Evolutionary conservation across 257 asterid species (phyloP), one percentile per base, ranked within the genome.

Genomic region (Primulina eburnea): DNA sequence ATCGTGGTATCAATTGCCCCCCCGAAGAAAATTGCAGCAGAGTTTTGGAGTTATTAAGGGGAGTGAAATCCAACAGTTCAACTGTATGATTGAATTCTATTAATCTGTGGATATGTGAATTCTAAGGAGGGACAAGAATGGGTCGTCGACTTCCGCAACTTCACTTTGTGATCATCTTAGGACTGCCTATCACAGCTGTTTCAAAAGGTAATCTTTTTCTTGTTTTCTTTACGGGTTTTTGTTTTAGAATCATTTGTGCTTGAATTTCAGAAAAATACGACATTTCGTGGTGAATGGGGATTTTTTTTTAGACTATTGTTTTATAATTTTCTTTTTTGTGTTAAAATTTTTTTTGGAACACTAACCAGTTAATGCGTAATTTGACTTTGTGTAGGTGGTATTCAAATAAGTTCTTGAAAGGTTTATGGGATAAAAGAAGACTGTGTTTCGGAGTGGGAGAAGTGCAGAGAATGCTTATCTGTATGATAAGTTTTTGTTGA

Each of bases 371-470:
- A 37, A 21, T 9, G 62, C 17, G n/a, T 71, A 56, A 64, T 14
- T 60, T 68, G 11, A 52, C 52, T 40, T 62, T 62, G 37, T 67
- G 60, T 72, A 90, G 98, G 78, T 89, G 98, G 95, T 90, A 90
- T 79, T 86, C 90, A 0, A 96, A 90, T 71, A 87, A 89, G 77
- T 90, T 90, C 78, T 79, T 89, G 88, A 93, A 88, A 85, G 96
- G 97, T n/a, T 86, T 86, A 67, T 92, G 96, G 92, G 83, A 90
- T 47, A 90, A 87, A 87, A 76, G 83, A 84, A 72, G 96, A 78
- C 34, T 93, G 98, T 76, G 78, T 78, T 62, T 62, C 77, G 53
- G 97, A 90, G 81, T 93, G 96, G 97, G 82, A 82, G 60, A 93
- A 87, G 63, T 93, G 90, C 83, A 87, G 88, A 74, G 84, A 82